Percentiles rank a stretch among this genome's conserved stretches.
Evolutionary conservation across 139 green algal species (phyloP).

Genomic region (Haematococcus sp.): DNA sequence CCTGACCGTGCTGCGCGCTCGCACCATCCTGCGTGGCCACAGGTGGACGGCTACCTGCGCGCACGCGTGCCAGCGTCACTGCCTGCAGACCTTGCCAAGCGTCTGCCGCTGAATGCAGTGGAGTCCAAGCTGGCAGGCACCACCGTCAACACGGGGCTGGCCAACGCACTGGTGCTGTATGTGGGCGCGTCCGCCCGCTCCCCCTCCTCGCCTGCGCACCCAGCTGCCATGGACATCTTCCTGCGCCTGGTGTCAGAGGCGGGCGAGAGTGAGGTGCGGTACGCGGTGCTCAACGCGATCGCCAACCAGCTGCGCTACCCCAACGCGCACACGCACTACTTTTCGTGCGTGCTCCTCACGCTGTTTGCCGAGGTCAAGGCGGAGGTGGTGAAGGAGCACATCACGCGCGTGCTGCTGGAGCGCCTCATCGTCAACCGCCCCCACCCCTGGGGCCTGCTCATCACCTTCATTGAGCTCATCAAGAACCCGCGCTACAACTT

Average conservation of each 20-base stretch:
- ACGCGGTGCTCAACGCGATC: conserved; percentile 95
- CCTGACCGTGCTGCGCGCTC: too few relatives aligned
- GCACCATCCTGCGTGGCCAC: too few relatives aligned
- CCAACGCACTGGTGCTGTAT: conserved; percentile 94
- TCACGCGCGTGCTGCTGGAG: conserved; percentile 98
- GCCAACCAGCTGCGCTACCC: conserved; percentile 99
- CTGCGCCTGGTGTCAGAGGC: conserved; percentile 39
- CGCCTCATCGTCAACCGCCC: conserved; percentile 96
- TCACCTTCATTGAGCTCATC: conserved; percentile 99
- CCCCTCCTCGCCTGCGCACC: conserved; percentile 4
- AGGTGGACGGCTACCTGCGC: conserved; percentile 12
- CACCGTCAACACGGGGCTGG: conserved; percentile 79
- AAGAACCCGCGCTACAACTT: conserved; percentile 98
- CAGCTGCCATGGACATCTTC: conserved; percentile 75
- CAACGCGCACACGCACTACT: conserved; percentile 99
- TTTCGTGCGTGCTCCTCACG: conserved; percentile 90
- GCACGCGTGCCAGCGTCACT: conserved; percentile 45
- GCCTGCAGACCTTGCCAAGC: conserved; percentile 54
- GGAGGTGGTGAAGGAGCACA: conserved; percentile 63
- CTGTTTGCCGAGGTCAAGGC: conserved; percentile 83
- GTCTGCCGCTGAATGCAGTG: conserved; percentile 45
- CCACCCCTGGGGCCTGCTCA: conserved; percentile 87
- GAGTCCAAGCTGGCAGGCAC: conserved; percentile 25
- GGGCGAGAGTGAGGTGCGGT: conserved; percentile 37
- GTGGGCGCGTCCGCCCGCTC: conserved; percentile 61